Conservation (phyloP, 2,329 filamentous ascomycete species). For the Diaporthe vexans region DNA sequence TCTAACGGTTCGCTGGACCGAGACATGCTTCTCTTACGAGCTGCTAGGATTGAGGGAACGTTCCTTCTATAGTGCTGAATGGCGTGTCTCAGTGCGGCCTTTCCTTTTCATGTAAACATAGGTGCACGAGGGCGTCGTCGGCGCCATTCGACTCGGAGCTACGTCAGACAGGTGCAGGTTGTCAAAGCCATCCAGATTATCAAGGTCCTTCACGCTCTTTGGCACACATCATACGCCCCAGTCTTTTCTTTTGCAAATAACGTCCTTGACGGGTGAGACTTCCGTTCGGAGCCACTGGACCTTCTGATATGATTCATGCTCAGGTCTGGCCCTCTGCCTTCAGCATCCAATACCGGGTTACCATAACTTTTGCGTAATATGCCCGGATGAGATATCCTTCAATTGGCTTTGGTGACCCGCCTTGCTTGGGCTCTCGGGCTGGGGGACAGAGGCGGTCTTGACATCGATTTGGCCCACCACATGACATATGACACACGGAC, state of each 20-base stretch:
- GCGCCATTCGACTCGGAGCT: neutral
- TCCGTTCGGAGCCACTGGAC: too few relatives aligned
- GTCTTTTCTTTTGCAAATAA: neutral
- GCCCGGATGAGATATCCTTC: neutral
- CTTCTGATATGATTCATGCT: neutral
- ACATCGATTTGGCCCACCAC: neutral
- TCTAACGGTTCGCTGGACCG: neutral
- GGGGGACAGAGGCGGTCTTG: neutral
- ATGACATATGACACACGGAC: neutral
- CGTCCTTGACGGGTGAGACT: neutral
- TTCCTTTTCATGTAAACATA: neutral
- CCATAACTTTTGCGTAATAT: neutral
- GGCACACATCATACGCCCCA: neutral
- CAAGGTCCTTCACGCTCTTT: neutral
- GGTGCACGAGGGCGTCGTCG: neutral
- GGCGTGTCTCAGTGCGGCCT: neutral
- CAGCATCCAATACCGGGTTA: too few relatives aligned
- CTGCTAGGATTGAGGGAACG: neutral
- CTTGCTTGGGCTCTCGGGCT: neutral
- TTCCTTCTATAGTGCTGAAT: neutral
- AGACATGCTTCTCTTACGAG: neutral
- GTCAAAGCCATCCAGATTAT: neutral
- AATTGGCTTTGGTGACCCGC: neutral
- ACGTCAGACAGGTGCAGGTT: neutral
- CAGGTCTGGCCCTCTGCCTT: neutral